A percentile compares a stretch with the other conserved stretches of the same genome.
These are phyloP conservation scores for Trypanosoma platydactyli DNA, from an alignment of 208 protist genomes.

Conservation along the genomic window DNA sequence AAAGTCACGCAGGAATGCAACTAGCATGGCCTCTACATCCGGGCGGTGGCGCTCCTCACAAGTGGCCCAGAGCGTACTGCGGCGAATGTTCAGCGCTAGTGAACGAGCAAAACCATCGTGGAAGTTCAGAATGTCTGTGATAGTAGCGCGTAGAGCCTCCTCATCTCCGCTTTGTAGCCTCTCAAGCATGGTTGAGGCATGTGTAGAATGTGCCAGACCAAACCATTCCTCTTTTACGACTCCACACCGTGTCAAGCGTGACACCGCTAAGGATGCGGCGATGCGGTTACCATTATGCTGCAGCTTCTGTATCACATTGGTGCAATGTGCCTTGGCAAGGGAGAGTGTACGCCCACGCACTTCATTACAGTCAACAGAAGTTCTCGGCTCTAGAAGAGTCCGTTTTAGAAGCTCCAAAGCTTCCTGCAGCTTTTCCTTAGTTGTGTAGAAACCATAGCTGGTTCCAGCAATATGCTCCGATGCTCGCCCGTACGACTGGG, in stretches of 20 bases:
- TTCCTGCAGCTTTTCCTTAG: constrained; percentile 71
- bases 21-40: constrained; percentile 57
- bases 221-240: constrained; percentile 70
- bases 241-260: constrained; percentile 56
- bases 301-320: constrained; percentile 62
- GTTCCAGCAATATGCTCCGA: constrained; percentile 66
- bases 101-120: constrained; percentile 40
- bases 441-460: constrained; percentile 84
- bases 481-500: constrained; percentile 64
- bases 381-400: constrained; percentile 72
- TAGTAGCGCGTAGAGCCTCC: constrained; percentile 13
- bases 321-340: constrained; percentile 67
- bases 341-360: constrained; percentile 74
- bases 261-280: constrained; percentile 63
- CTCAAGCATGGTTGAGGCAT: constrained; percentile 68
- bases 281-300: constrained; percentile 71
- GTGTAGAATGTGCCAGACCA: constrained; percentile 67
- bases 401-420: constrained; percentile 71
- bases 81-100: constrained; percentile 49
- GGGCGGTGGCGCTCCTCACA: constrained; percentile 64
- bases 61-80: constrained; percentile 76
- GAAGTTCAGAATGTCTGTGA: constrained; percentile 42
- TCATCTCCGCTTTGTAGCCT: constrained; percentile 60
- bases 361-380: constrained; percentile 52
- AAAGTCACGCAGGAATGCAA: constrained; percentile 45